Conservation (phyloP, 352 stramenopile genomes). For the Pythium aphanidermatum region DNA sequence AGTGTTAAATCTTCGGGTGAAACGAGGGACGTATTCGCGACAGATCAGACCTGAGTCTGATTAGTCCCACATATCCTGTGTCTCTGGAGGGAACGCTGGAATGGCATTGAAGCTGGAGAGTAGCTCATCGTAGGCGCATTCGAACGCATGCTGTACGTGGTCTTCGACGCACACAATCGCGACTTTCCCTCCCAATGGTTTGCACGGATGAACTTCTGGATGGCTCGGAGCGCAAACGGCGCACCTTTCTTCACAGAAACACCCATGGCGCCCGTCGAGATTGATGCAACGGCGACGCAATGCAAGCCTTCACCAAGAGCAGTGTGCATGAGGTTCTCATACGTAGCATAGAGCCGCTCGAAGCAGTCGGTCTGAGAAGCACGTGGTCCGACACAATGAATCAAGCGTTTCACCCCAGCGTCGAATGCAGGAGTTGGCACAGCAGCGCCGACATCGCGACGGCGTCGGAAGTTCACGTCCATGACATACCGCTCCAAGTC, state of each 20-base stretch:
- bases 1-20: too few relatives aligned
- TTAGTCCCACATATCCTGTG: not conserved
- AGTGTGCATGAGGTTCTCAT: constrained; percentile 23
- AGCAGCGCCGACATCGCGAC: constrained; percentile 25
- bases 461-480: not conserved
- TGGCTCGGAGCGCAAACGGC: constrained; percentile 36
- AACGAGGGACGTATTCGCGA: not conserved
- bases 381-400: constrained; percentile 54
- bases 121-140: constrained; percentile 9
- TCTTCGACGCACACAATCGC: constrained; percentile 49
- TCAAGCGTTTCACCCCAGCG: constrained; percentile 43
- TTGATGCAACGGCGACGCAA: constrained; percentile 24
- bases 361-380: constrained; percentile 19
- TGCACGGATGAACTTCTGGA: constrained; percentile 42
- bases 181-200: constrained; percentile 38
- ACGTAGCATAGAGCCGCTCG: constrained; percentile 18
- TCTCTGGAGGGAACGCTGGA: constrained; percentile 12
- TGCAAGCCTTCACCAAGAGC: constrained; percentile 16
- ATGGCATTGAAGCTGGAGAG: constrained; percentile 30
- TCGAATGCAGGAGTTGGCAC: constrained; percentile 44
- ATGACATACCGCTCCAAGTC: constrained; percentile 12
- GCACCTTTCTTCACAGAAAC: constrained; percentile 29
- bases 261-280: constrained; percentile 26
- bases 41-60: constrained; percentile 6
- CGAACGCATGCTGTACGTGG: constrained; percentile 33